Evolutionary conservation across 176 grass and related monocot species (phyloP), one percentile per base, ranked within the genome.

Genomic region (Musa acuminata): DNA sequence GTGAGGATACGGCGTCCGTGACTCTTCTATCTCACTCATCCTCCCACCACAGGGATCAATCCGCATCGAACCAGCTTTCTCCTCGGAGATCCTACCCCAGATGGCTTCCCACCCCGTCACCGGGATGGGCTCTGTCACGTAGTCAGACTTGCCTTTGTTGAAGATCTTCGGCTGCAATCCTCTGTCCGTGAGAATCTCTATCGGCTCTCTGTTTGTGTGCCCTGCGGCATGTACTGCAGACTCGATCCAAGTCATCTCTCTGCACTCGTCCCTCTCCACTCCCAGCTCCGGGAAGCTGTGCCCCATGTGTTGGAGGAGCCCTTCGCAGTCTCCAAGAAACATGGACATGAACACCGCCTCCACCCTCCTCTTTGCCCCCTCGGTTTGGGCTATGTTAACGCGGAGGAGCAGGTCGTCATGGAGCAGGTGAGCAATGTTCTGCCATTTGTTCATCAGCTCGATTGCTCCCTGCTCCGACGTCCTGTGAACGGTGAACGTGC

Each of bases 1-100:
- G 72, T 96, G 83, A 21, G 88, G 88, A 74, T 86, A 96, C 5
- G 88, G 88, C 13, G 83, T 86, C 70, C 68, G 81, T 9, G 81
- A 72, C 11, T 80, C 81, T 17, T 83, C 49, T n/a, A 91, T 51
- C 13, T 48, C 0, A 59, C 51, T 75, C 83, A 94, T 82, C 72
- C 13, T 20, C 21, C 85, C 87, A 13, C 91, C 85, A 23, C 79
- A 80, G 21, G 87, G 87, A 49, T 90, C 87, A 5, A 94, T 71
- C 78, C 85, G 83, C 67, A 94, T 83, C 20, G 85, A 50, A 11
- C 87, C 85, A 0, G 78, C 78, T 20, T 77, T 83, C 53, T 84
- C 83, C 49, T 54, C 25, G 7, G 53, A 1, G 24, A 74, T 22
- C 22, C 24, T 57, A 7, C 3, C 72, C 72, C 72, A 74, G 11